Percentiles rank a stretch among this genome's conserved stretches.
These are phyloP conservation scores for Santalum album DNA, from an alignment of 164 flowering plant species.

Conservation along the genomic window DNA sequence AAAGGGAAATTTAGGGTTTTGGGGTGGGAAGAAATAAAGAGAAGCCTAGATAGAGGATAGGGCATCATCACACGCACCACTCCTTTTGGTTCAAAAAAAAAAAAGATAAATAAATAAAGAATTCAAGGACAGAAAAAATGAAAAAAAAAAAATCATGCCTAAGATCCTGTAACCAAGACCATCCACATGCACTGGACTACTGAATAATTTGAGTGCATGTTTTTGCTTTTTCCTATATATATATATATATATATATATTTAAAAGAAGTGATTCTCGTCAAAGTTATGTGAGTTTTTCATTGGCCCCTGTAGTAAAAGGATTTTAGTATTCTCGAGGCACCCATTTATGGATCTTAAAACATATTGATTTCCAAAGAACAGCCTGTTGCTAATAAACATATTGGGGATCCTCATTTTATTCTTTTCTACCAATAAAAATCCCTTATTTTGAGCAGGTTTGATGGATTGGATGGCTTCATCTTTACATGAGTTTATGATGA, in stretches of 20 bases:
- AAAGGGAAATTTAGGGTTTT: slow-evolving; percentile 8
- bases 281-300: no score
- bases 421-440: slow-evolving; percentile 7
- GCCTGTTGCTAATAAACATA: no score
- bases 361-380: no score
- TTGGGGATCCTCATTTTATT: slow-evolving; percentile 7
- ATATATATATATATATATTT: no score
- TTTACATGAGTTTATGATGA: background rate
- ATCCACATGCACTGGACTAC: background rate
- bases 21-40: slow-evolving; percentile 1
- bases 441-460: slow-evolving; percentile 21
- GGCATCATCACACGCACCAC: slow-evolving; percentile 18
- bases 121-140: slow-evolving; percentile 25
- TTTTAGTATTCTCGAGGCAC: no score
- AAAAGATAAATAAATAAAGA: no score
- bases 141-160: slow-evolving; percentile 38
- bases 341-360: no score
- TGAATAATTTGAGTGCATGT: no score
- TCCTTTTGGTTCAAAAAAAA: slow-evolving; percentile 26
- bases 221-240: no score
- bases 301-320: no score
- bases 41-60: background rate
- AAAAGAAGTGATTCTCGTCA: no score
- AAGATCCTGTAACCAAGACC: slow-evolving; percentile 31
- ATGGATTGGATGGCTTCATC: slow-evolving; percentile 5